Percentiles rank a stretch among this genome's conserved stretches.
Evolutionary conservation across 1,284 basidiomycete species (phyloP).

Genomic region (Papiliotrema nemorosa): DNA sequence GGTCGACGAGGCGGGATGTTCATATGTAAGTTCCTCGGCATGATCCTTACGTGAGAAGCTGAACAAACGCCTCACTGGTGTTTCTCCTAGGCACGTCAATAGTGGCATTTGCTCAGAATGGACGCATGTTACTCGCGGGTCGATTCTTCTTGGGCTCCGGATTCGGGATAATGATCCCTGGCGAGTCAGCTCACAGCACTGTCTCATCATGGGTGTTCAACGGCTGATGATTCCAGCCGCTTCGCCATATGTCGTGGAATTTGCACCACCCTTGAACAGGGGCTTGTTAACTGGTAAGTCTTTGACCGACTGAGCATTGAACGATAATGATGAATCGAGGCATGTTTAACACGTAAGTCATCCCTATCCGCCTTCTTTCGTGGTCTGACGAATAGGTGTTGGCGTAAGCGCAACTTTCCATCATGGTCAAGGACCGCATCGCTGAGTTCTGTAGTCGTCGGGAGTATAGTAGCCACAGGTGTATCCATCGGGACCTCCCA

Average conservation of each 20-base stretch:
- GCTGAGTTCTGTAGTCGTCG: constrained; percentile 11
- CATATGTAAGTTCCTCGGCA: constrained; percentile 12
- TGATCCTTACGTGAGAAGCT: background rate
- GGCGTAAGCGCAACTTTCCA: constrained; percentile 10
- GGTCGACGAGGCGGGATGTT: constrained; percentile 22
- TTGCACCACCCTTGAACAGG: constrained; percentile 18
- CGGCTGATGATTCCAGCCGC: constrained; percentile 10
- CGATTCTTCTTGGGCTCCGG: constrained; percentile 20
- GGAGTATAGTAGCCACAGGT: constrained; percentile 12
- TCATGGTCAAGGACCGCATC: background rate
- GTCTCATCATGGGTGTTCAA: too few relatives aligned
- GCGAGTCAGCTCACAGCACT: background rate
- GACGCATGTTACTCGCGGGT: constrained; percentile 21
- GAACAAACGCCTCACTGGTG: constrained; percentile 10
- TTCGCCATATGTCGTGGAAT: constrained; percentile 22
- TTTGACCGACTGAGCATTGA: background rate
- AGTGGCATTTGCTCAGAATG: constrained; percentile 15
- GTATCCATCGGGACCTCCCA: constrained; percentile 11
- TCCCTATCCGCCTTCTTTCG: background rate
- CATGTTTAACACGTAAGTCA: constrained; percentile 10
- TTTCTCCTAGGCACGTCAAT: constrained; percentile 19
- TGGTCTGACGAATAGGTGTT: constrained; percentile 7
- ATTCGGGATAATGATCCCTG: constrained; percentile 20
- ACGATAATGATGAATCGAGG: background rate
- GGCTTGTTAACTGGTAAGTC: constrained; percentile 14